Base-by-base conservation (phyloP, 768 basidiomycete species). In the Dictyophora rubrovolvata region DNA sequence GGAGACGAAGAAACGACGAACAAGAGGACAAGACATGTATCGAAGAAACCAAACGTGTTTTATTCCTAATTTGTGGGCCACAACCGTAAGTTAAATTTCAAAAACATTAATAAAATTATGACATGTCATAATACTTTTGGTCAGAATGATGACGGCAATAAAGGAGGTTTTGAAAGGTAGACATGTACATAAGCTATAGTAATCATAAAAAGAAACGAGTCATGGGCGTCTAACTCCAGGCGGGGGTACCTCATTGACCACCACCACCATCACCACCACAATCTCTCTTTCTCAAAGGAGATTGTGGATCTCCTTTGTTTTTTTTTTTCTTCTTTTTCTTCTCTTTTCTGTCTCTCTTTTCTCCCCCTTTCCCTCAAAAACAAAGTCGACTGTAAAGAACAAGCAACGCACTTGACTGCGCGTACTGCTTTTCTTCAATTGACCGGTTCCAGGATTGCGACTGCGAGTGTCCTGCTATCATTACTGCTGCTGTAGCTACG, bases 51-150 rank as follows among this genome's bases (percentile, higher is more conserved):
- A 79, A 74, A 64, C 80, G 73, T 49, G 71, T 76, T 6, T 67
- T 92, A 58, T 86, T 92, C 66, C 70, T 93, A 12, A 80, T 93
- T 3, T 93, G 87, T 69, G 90, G 90, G 23, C 91, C 90, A n/a
- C 86, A 91, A 61, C 77, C 77, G 90, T 91, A 69, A 65, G 85
- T 70, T 22, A 59, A 56, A 57, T 18, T 37, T 63, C 36, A 21
- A 5, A 9, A 11, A 21, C 16, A 8, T 33, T 55, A 20, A 51
- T 60, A 60, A 34, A 37, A 35, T 37, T 18, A 42, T 33, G 48
- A 48, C 28, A 54, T 60, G 60, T 55, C 20, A 51, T 22, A 28
- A 28, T 28, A 28, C 28, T 28, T 23, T 48, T 33, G 22, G 59
- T 10, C 65, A 92, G 89, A 52, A 90, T 92, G 90, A 76, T 91